A percentile compares a stretch with the other conserved stretches of the same genome.
Evolutionary conservation across 257 asterid species (phyloP).

Genomic region (Eustoma russellianum): DNA sequence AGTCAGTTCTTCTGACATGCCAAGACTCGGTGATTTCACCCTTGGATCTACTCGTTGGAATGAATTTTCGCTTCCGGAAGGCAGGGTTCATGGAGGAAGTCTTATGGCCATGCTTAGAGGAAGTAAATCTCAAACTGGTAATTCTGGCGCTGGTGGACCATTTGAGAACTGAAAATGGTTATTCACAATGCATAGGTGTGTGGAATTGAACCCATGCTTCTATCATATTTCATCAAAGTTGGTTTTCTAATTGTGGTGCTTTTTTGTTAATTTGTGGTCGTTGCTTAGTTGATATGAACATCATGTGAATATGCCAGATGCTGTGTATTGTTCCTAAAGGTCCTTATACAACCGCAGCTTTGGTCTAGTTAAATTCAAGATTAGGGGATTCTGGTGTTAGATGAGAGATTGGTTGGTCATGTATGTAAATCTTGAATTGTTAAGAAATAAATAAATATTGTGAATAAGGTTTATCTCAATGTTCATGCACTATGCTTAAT

Average conservation of each 20-base stretch:
- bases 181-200: constrained; percentile 14
- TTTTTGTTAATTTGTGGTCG: too few relatives aligned
- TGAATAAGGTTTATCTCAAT: background rate
- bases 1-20: constrained; percentile 4
- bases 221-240: background rate
- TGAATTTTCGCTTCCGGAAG: constrained; percentile 49
- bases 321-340: too few relatives aligned
- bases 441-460: background rate
- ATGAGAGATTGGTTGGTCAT: background rate
- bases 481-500: too few relatives aligned
- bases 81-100: constrained; percentile 68
- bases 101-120: constrained; percentile 56
- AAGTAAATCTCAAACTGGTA: constrained; percentile 11
- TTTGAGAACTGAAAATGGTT: constrained; percentile 12
- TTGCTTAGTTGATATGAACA: too few relatives aligned
- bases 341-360: background rate
- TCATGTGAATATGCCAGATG: too few relatives aligned
- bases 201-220: constrained; percentile 6
- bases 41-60: constrained; percentile 14
- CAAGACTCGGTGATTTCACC: constrained; percentile 1
- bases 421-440: constrained; percentile 4
- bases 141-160: constrained; percentile 3
- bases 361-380: background rate
- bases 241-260: too few relatives aligned
- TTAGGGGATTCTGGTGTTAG: background rate